phyloP scores from a whole-genome alignment of 441 rosid genomes.

The Corymbia calophylla region DNA sequence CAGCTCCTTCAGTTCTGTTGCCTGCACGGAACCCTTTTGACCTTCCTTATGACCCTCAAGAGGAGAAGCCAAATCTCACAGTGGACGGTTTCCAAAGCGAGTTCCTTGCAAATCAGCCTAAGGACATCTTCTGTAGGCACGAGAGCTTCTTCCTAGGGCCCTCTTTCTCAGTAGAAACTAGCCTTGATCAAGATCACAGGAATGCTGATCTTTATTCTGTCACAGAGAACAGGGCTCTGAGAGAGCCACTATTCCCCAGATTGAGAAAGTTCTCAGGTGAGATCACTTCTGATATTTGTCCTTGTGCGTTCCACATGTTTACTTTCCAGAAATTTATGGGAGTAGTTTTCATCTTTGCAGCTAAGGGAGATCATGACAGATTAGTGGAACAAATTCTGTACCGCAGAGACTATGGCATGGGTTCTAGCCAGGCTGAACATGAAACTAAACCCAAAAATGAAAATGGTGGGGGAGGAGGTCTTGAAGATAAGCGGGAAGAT shows the following conservation, averaged over 20 bases:
- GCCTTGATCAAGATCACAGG: conserved; percentile 16
- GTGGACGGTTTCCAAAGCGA: conserved; percentile 68
- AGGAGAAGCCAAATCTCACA: conserved; percentile 74
- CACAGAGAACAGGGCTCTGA: background rate
- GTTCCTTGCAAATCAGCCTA: conserved; percentile 32
- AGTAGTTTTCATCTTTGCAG: conserved; percentile 14
- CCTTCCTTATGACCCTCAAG: conserved; percentile 73
- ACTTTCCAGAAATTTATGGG: background rate
- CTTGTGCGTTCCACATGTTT: background rate
- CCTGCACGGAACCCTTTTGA: conserved; percentile 76
- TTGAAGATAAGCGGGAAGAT: background rate
- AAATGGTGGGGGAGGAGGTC: background rate
- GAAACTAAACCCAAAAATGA: conserved; percentile 6
- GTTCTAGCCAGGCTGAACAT: conserved; percentile 21
- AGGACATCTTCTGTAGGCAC: conserved; percentile 62
- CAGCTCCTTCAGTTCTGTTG: conserved; percentile 77
- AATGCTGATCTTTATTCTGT: background rate
- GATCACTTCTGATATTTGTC: background rate
- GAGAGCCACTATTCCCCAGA: conserved; percentile 3
- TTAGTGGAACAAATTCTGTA: conserved; percentile 12
- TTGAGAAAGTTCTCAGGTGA: conserved; percentile 23
- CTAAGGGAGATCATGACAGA: conserved; percentile 24
- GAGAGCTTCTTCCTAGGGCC: conserved; percentile 66
- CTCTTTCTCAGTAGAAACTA: conserved; percentile 23
- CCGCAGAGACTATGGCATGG: conserved; percentile 7